Base-by-base conservation (phyloP, 2,329 filamentous ascomycete species). In the Microdochium paspali region DNA sequence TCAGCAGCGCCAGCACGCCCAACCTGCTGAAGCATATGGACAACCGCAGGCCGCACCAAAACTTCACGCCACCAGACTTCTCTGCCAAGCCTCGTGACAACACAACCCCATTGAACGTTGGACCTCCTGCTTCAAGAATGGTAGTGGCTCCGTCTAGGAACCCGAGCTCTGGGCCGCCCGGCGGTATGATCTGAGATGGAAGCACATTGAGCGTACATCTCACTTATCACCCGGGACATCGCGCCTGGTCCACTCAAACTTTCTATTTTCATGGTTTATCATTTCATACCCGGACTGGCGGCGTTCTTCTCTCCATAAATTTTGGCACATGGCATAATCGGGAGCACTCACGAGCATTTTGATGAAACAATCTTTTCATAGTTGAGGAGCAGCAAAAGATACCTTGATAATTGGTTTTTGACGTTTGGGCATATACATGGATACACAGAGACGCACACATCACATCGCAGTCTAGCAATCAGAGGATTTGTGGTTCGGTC, bases 141-240 rank as follows among this genome's bases (percentile, higher is more conserved):
- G 61, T 64, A 18, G 55, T 60, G 13, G 61, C 59, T 10, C 59
- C 62, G 12, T 47, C 52, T 20, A 62, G 59, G 12, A 50, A 44
- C 13, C 49, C 57, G 2, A 59, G 55, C 13, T 58, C 59, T 50
- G 57, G 61, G 3, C 26, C 65, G 31, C 66, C 70, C 0, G 71
- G 70, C 21, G 71, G 71, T 45, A 71, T 74, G 70, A 72, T 74
- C 50, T 74, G 56, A 65, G n/a, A 50, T 12, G 30, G 18, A 40
- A 9, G 13, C 18, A 18, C 35, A 40, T 40, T 40, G 35, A 40
- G 10, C 23, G 35, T 21, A 21, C 13, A 7, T 20, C 23, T 15
- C 18, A 4, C 18, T 9, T 5, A 18, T 21, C 5, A 20, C 10
- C n/a, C 6, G 18, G 10, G 5, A 4, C 35, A 15, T 40, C 10